phyloP scores from a whole-genome alignment of 2,329 filamentous ascomycete species.

The Lomentospora prolificans region DNA sequence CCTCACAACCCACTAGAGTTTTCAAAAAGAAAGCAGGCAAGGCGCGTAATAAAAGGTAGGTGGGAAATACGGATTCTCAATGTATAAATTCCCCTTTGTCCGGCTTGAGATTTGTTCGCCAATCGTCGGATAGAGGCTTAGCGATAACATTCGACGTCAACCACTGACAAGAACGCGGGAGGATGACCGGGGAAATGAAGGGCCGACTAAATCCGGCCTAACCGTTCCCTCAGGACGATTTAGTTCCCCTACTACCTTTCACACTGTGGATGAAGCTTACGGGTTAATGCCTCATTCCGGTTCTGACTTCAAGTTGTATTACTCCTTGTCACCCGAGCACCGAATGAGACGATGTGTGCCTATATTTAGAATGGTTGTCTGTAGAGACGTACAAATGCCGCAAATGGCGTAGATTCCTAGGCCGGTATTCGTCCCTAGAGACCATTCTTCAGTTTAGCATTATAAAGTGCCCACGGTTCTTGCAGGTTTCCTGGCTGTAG shows the following conservation, averaged over 20 bases:
- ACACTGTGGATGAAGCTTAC: not conserved
- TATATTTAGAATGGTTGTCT: not conserved
- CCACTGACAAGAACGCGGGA: not conserved
- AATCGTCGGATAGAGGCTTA: not conserved
- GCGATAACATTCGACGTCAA: not conserved
- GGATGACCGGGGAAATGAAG: not conserved
- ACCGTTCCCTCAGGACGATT: not conserved
- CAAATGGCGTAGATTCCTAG: not conserved
- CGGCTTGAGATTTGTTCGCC: not conserved
- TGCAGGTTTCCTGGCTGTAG: not conserved
- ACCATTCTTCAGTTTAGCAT: not conserved
- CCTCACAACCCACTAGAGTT: not conserved
- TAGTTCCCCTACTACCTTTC: not conserved
- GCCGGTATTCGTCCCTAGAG: not conserved
- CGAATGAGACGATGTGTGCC: not conserved
- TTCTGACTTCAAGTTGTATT: not conserved
- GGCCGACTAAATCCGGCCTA: not conserved
- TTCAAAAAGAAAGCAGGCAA: not conserved
- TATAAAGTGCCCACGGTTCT: not conserved
- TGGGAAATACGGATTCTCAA: not conserved
- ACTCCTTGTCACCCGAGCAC: not conserved
- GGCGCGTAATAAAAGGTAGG: not conserved
- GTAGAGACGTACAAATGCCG: not conserved
- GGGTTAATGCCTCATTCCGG: not conserved
- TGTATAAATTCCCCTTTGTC: not conserved